A percentile compares a stretch with the other conserved stretches of the same genome.
These are phyloP conservation scores for Mentha longifolia DNA, from an alignment of 257 asterid species.

Conservation along the genomic window DNA sequence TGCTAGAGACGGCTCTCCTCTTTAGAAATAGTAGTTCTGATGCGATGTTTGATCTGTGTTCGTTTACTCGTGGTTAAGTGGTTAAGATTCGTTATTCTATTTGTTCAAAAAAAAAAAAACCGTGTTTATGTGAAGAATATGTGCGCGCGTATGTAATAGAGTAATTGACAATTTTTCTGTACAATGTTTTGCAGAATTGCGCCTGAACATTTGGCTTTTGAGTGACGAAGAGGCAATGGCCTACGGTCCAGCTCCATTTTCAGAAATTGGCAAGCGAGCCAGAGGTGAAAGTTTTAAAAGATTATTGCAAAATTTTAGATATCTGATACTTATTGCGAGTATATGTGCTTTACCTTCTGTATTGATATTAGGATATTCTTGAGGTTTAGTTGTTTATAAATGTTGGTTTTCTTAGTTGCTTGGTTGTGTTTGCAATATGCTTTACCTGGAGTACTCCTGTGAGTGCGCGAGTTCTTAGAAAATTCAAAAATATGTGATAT, in stretches of 20 bases:
- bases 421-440: neutral
- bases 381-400: conserved; percentile 11
- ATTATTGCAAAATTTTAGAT: conserved; percentile 1
- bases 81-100: neutral
- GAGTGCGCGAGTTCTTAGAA: neutral
- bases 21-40: neutral
- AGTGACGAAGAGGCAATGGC: conserved; percentile 44
- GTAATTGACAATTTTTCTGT: neutral
- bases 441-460: neutral
- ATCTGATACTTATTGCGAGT: neutral
- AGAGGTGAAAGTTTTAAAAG: conserved; percentile 51
- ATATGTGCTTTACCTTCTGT: too few relatives aligned
- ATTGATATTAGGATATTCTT: neutral
- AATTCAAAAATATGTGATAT: neutral
- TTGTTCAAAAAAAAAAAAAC: too few relatives aligned
- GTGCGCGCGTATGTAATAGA: neutral
- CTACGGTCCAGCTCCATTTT: conserved; percentile 72
- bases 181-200: conserved; percentile 29
- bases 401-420: conserved; percentile 14
- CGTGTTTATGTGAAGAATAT: neutral
- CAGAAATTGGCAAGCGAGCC: conserved; percentile 78
- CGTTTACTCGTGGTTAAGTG: conserved; percentile 3
- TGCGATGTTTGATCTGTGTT: neutral
- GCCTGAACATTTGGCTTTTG: conserved; percentile 17
- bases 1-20: neutral